A percentile compares a stretch with the other conserved stretches of the same genome.
Evolutionary conservation across 2,329 filamentous ascomycete genomes (phyloP).

Genomic region (Rhinocladiella similis): DNA sequence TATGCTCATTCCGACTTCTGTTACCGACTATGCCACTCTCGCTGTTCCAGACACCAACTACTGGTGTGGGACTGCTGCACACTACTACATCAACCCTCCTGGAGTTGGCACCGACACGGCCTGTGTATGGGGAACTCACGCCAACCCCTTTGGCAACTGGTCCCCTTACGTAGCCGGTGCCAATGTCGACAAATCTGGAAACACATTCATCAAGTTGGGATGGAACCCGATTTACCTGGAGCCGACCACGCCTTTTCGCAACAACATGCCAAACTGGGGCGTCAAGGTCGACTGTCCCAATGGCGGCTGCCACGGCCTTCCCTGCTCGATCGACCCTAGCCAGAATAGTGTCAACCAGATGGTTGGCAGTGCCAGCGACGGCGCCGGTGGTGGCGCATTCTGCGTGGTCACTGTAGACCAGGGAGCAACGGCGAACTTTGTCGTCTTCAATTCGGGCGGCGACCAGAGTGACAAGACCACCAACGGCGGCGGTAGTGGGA

Average conservation of each 20-base stretch:
- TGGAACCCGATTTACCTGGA: slow-evolving; percentile 75
- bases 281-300: slow-evolving; percentile 69
- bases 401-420: slow-evolving; percentile 75
- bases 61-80: slow-evolving; percentile 71
- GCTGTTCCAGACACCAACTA: slow-evolving; percentile 71
- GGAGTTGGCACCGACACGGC: slow-evolving; percentile 60
- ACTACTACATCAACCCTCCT: slow-evolving; percentile 78
- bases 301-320: slow-evolving; percentile 68
- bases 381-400: slow-evolving; percentile 69
- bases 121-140: slow-evolving; percentile 69
- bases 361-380: slow-evolving; percentile 56
- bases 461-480: slow-evolving; percentile 36
- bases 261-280: slow-evolving; percentile 64
- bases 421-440: slow-evolving; percentile 66
- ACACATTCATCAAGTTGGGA: slow-evolving; percentile 73
- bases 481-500: background rate
- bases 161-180: slow-evolving; percentile 73
- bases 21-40: slow-evolving; percentile 55
- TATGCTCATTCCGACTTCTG: slow-evolving; percentile 78
- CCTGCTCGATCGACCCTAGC: slow-evolving; percentile 68
- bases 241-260: slow-evolving; percentile 51
- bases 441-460: slow-evolving; percentile 54
- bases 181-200: slow-evolving; percentile 64
- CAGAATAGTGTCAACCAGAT: slow-evolving; percentile 59
- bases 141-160: slow-evolving; percentile 72